Base-by-base conservation (phyloP, 1,139 yeast species). In the Lipomyces yarrowii region DNA sequence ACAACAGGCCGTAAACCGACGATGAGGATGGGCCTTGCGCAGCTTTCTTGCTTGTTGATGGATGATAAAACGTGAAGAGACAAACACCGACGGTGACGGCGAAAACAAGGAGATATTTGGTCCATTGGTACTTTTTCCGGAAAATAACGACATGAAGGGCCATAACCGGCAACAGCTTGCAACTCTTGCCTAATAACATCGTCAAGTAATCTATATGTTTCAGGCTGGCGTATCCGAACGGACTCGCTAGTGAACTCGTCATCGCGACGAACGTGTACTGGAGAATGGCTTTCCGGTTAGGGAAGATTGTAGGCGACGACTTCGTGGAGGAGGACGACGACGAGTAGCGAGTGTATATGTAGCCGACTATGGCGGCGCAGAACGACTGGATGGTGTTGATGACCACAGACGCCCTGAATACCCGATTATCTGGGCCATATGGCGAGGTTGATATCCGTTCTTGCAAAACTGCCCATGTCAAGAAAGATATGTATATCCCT, bases 381-480 rank as follows among this genome's bases (percentile, higher is more conserved):
- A 85, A 74, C 13, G 93, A 88, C 78, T 94, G 98, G 2, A 87
- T 80, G 23, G 87, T 78, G 72, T 90, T 91, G 68, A 93, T 85
- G 26, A 91, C 82, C 67, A 91, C 81, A 0, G 98, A 94, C 0
- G 92, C 88, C 68, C 87, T 84, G 79, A 91, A 92, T 64, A 81
- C 82, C 56, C 81, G 82, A 23, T 82, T 78, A 56, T 84, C 84
- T 6, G 82, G 80, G 0, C 91, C 92, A 77, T 92, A 92, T 3
- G 91, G 86, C 60, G 88, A 88, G 2, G 96, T 87, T 37, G 92
- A 85, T 71, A 94, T 86, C 62, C 96, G 87, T 76, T 94, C 99
- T 74, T 94, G 98, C 18, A 93, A 83, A 51, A 91, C 83, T 0
- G 97, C 93, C 99, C 99, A 94, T 1, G 94, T 83, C 51, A 94